Evolutionary conservation across 805 yeast species (phyloP).

Genomic region (Debaryomyces prosopidis): DNA sequence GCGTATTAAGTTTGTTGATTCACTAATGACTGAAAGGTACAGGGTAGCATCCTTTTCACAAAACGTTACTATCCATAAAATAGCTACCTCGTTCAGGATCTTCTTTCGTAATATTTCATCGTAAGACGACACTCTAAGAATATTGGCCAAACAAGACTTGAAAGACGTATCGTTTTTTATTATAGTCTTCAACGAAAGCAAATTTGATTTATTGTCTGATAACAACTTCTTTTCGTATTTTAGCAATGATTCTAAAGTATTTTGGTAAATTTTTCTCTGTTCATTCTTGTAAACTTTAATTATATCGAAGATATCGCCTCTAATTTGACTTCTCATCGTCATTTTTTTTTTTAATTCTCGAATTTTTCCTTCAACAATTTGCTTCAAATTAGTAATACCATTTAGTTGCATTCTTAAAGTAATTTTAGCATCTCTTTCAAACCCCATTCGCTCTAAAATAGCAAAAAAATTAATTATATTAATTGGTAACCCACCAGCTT

Average conservation of each 20-base stretch:
- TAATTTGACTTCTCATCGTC: neutral
- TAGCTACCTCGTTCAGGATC: constrained; percentile 2
- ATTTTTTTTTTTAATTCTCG: neutral
- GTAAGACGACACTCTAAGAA: neutral
- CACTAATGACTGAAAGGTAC: neutral
- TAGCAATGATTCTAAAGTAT: constrained; percentile 5
- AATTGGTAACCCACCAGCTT: constrained; percentile 1
- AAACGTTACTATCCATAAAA: constrained; percentile 6
- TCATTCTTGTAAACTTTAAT: constrained; percentile 4
- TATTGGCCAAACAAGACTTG: neutral
- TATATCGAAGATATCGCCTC: neutral
- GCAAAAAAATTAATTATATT: constrained; percentile 8
- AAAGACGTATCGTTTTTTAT: constrained; percentile 5
- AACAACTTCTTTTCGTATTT: constrained; percentile 5
- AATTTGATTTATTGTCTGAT: neutral
- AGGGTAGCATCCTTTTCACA: neutral
- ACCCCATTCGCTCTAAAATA: constrained; percentile 3
- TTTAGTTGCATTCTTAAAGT: constrained; percentile 7
- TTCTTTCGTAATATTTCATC: constrained; percentile 1
- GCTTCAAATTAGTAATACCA: constrained; percentile 2
- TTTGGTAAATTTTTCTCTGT: constrained; percentile 6
- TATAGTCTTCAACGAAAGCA: constrained; percentile 6
- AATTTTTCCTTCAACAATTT: constrained; percentile 3
- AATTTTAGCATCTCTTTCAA: constrained; percentile 3
- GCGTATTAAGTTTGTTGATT: neutral